Evolutionary conservation across 306 rosid genomes (phyloP).

Genomic region (Fagus sylvatica): DNA sequence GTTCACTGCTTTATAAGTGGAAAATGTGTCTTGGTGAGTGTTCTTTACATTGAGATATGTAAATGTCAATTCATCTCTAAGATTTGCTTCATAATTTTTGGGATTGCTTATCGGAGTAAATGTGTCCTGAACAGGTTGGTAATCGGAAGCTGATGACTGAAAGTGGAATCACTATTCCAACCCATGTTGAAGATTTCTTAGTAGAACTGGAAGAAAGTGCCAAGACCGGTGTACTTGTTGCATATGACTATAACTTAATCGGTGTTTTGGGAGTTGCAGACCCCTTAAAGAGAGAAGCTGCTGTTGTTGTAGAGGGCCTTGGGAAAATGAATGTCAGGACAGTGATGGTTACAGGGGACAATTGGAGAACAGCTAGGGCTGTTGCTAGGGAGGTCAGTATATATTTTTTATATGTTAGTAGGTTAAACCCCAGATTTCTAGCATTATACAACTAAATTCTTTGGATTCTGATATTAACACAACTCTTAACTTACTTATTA

Average conservation of each 20-base stretch:
- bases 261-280: conserved; percentile 95
- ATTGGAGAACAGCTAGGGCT: conserved; percentile 91
- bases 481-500: conserved; percentile 4
- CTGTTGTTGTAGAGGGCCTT: conserved; percentile 87
- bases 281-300: conserved; percentile 94
- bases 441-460: background rate
- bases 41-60: conserved; percentile 20
- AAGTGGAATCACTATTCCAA: conserved; percentile 65
- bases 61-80: conserved; percentile 11
- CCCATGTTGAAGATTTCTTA: conserved; percentile 67
- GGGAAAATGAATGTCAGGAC: conserved; percentile 85
- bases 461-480: conserved; percentile 18
- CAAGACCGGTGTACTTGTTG: conserved; percentile 81
- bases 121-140: conserved; percentile 69
- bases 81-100: conserved; percentile 11
- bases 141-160: conserved; percentile 84
- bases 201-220: conserved; percentile 91
- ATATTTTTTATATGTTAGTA: conserved; percentile 16
- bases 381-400: conserved; percentile 85
- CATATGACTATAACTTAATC: conserved; percentile 54
- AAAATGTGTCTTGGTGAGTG: conserved; percentile 63
- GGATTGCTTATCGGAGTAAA: conserved; percentile 33
- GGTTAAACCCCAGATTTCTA: background rate
- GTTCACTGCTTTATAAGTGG: conserved; percentile 69
- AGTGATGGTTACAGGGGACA: conserved; percentile 97